Base-by-base conservation (phyloP, 768 basidiomycete species). In the Podaxis carcinomalis region DNA sequence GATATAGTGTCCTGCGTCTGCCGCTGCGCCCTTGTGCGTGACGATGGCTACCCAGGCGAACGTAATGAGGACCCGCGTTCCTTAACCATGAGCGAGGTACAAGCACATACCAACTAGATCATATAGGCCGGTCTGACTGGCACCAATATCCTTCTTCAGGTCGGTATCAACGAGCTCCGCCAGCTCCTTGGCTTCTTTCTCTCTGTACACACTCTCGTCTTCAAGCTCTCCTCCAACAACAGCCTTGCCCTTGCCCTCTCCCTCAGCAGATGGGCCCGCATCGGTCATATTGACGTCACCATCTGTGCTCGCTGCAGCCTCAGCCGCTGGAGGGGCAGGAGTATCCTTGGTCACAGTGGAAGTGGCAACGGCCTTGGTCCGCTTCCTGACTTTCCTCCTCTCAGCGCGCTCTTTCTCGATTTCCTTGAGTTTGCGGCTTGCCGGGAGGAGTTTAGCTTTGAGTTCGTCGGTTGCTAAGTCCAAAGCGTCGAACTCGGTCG, bases 1-100 rank as follows among this genome's bases (percentile, higher is more conserved):
- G 23, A 98, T 95, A 70, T 98, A 98, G 74, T 98, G 96, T 1
- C 95, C 96, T 0, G 92, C 86, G 69, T 98, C 97, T 0, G 97
- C 95, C 0, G 89, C 89, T 0, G 95, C 85, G 10, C 97, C 97
- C 73, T 99, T 99, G 82, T 98, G 97, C 21, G 95, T 96, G 11
- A 99, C 87, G 69, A 99, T 90, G 6, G 89, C 94, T 93, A 68
- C 39, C 65, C n/a, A 23, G 13, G 49, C 19, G 19, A 28, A 57
- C 16, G 42, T 47, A 10, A 44, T 47, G 59, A 55, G 32, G 3
- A 44, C 42, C n/a, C 21, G 21, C 49, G 13, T 50, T 5, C 2
- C 6, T 5, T 11, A 53, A 57, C 23, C 39, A 16, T 14, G 32
- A 25, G 49, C n/a, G 50, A 39, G 62, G 51, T 11, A n/a, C 56